Evolutionary conservation across 1,284 basidiomycete species (phyloP).

Genomic region (Schizophyllum commune): DNA sequence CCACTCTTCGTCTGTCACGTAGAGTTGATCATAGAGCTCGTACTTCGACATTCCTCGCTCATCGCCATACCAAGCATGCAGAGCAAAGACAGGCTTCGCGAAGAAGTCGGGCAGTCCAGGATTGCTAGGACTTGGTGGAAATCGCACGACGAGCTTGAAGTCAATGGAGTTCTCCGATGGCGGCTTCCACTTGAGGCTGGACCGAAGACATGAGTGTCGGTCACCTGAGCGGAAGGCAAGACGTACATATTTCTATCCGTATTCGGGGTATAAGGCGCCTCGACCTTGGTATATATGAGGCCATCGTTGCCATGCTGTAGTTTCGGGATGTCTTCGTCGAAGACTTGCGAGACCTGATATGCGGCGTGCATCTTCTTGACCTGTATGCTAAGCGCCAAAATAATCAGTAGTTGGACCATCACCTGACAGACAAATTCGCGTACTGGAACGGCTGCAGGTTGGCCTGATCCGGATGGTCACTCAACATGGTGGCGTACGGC

Average conservation of each 20-base stretch:
- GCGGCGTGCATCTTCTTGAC: slow-evolving; percentile 89
- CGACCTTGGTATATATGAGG: slow-evolving; percentile 92
- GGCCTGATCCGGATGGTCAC: slow-evolving; percentile 59
- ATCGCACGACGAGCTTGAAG: slow-evolving; percentile 90
- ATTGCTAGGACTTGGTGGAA: slow-evolving; percentile 61
- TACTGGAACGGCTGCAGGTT: slow-evolving; percentile 79
- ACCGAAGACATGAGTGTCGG: slow-evolving; percentile 2
- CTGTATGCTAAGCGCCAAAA: slow-evolving; percentile 48
- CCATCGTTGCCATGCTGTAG: slow-evolving; percentile 94
- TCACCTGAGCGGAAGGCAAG: background rate
- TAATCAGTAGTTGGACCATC: slow-evolving; percentile 7
- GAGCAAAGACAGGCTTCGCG: slow-evolving; percentile 81
- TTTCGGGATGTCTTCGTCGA: slow-evolving; percentile 78
- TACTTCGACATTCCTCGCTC: slow-evolving; percentile 54
- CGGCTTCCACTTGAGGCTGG: slow-evolving; percentile 97
- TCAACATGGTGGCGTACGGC: slow-evolving; percentile 71
- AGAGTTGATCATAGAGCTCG: slow-evolving; percentile 83
- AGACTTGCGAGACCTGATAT: slow-evolving; percentile 83
- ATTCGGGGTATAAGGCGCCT: slow-evolving; percentile 79
- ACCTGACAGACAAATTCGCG: slow-evolving; percentile 21
- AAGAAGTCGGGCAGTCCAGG: slow-evolving; percentile 66
- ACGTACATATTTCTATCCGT: slow-evolving; percentile 89
- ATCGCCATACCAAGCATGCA: slow-evolving; percentile 75
- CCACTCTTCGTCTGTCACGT: slow-evolving; percentile 90
- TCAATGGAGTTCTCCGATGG: slow-evolving; percentile 98